A percentile compares a stretch with the other conserved stretches of the same genome.
phyloP scores from a whole-genome alignment of 192 early-diverging fungal genomes.

The Coemansia biformis region DNA sequence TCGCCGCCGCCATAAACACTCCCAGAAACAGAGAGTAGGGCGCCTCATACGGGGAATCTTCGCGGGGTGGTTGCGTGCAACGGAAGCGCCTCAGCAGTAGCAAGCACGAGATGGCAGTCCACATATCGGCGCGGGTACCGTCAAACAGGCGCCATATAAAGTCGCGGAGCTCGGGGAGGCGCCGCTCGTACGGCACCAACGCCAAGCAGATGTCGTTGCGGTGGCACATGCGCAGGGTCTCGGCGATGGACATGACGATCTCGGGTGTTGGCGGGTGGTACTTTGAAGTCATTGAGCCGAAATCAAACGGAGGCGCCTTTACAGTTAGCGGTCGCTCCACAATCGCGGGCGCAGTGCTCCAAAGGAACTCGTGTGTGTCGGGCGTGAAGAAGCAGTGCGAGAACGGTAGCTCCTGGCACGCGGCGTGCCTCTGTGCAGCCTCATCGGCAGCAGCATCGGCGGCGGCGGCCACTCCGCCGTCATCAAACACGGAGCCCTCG shows the following conservation, averaged over 20 bases:
- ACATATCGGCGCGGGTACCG: conserved; percentile 20
- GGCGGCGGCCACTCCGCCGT: background rate
- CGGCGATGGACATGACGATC: conserved; percentile 21
- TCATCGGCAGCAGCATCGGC: background rate
- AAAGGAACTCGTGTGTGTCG: conserved; percentile 22
- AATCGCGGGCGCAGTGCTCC: conserved; percentile 3
- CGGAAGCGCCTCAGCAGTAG: conserved; percentile 24
- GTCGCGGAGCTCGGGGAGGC: conserved; percentile 20
- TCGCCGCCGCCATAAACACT: conserved; percentile 23
- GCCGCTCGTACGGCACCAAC: conserved; percentile 17
- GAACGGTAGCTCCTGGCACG: conserved; percentile 27
- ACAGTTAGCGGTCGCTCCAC: conserved; percentile 2
- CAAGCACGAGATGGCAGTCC: conserved; percentile 30
- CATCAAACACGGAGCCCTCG: background rate
- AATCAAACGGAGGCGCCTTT: background rate
- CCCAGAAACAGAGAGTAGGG: conserved; percentile 38
- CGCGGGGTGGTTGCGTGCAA: background rate
- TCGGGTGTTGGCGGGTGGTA: conserved; percentile 27
- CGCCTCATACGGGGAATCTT: conserved; percentile 30
- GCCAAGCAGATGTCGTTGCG: conserved; percentile 19
- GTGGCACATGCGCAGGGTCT: conserved; percentile 20
- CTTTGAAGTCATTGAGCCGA: no score
- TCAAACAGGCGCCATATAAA: conserved; percentile 44
- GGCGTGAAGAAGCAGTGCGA: conserved; percentile 20
- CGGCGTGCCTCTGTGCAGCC: background rate